Evolutionary conservation across 768 basidiomycete genomes (phyloP), one percentile per base, ranked within the genome.

Genomic region (Lentinula edodes): DNA sequence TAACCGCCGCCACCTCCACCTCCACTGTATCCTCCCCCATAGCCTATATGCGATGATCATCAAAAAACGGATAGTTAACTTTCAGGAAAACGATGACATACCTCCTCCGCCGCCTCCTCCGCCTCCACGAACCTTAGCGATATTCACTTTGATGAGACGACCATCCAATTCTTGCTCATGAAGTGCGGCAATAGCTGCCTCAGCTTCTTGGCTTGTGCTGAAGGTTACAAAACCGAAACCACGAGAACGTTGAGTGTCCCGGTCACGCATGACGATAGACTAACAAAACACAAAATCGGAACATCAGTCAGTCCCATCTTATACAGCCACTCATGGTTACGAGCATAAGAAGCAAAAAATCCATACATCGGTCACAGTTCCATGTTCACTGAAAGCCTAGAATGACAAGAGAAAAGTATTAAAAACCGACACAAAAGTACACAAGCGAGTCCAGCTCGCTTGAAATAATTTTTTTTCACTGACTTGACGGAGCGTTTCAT

Each of bases 201-300:
- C 78, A 50, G 95, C 95, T 73, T 96, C 93, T 35, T 74, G 69
- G 12, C 69, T 48, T 52, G 74, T 71, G 65, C 78, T 73, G 74
- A 79, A 95, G 59, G 91, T 95, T 64, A 98, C 95, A 77, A 98
- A 98, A 64, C 95, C 95, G 74, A 98, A 98, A 71, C 95, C 95
- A 72, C 95, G 90, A 65, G 93, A 96, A 71, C 95, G 93, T 63
- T 93, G 91, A 66, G 96, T 98, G 72, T 97, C 96, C 72, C 95
- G 93, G 79, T 98, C 95, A 79, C 93, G 90, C 95, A 96, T 96
- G 74, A 96, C 94, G 78, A 96, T 94, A 68, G 90, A 91, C 93
- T 97, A 76, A 66, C 76, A 73, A 62, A 54, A 48, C 56, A 45
- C 52, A 67, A 66, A 67, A 61, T 77, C n/a, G 28, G 8, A 54